Evolutionary conservation across 1,139 yeast genomes (phyloP), one percentile per base, ranked within the genome.

Genomic region (Hanseniaspora gamundiae): DNA sequence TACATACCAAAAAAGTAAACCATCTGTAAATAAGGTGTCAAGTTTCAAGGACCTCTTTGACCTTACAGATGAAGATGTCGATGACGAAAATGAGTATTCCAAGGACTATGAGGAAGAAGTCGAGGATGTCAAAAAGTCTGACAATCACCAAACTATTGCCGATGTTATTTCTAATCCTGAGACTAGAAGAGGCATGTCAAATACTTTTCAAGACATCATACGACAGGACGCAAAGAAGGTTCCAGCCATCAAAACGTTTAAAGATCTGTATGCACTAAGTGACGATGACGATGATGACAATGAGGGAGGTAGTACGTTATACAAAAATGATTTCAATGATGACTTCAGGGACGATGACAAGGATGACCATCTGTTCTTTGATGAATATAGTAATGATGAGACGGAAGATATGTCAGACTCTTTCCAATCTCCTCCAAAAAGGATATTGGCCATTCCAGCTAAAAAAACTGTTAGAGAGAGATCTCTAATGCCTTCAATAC

Each of bases 181-280:
- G 6, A 24, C 9, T 9, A 30, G 14, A 11, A 30, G 14, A 30
- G 35, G 14, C 35, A 36, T 13, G 29, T 33, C 35, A 27, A n/a
- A 10, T 11, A 21, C 17, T 14, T 38, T 21, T 17, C 29, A 22
- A 26, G 21, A n/a, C 24, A 16, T 20, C 26, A n/a, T 8, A 31
- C 7, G 16, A 31, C 19, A 14, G 4, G 3, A 22, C 19, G 36
- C 5, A 29, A 44, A 30, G 36, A 21, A 31, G 28, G 14, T 30
- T 24, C 31, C 10, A 8, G 26, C 19, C 3, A 35, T 43, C 10
- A 29, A 20, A 13, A 40, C 17, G 11, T 43, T 31, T 24, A 40
- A 38, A 14, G 45, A 43, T 20, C 27, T 43, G 14, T 58, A 54
- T 45, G 51, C 49, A 28, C 35, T 57, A 10, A 52, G 59, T 22